Base-by-base conservation (phyloP, 768 basidiomycete species). In the Leccinum sublutescens region DNA sequence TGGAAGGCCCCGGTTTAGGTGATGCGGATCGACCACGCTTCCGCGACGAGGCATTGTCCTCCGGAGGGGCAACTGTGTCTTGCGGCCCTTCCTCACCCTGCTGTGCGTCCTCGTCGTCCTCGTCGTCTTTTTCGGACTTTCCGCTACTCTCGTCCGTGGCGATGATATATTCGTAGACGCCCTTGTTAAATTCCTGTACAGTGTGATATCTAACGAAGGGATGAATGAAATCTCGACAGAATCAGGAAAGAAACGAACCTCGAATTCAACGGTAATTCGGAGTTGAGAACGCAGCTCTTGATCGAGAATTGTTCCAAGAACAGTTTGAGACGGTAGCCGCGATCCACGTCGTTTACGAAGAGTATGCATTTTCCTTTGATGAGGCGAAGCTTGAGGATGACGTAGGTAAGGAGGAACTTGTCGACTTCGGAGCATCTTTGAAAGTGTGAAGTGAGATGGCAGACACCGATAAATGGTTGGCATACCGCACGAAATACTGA, bases 111-210 rank as follows among this genome's bases (percentile, higher is more conserved):
- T 12, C 31, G 10, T 84, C 84, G 11, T 75, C 74, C 10, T 79
- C 80, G n/a, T 72, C 27, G 27, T 86, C 85, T 15, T 76, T 76
- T 57, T 82, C 83, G 1, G 78, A 76, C 4, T 77, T 78, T 4
- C 79, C 77, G 1, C 85, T 84, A 58, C 85, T 86, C 75, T 98
- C 97, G 69, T 98, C 96, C 10, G 95, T 96, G 1, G 97, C 97
- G 56, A 99, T 97, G 62, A 98, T 94, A 72, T 98, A 98, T 71
- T 99, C 95, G 66, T 98, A 98, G 8, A 97, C 93, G 2, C 97
- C 97, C 66, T 93, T 91, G 74, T 99, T 99, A 70, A 99, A 99
- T 74, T 98, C 97, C 66, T 99, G 95, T 1, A 99, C 97, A 2
- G 89, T 89, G 68, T 99, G 97, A 68, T 95, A 97, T 73, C 93